Evolutionary conservation across 306 rosid genomes (phyloP).

Genomic region (Lagenaria siceraria): DNA sequence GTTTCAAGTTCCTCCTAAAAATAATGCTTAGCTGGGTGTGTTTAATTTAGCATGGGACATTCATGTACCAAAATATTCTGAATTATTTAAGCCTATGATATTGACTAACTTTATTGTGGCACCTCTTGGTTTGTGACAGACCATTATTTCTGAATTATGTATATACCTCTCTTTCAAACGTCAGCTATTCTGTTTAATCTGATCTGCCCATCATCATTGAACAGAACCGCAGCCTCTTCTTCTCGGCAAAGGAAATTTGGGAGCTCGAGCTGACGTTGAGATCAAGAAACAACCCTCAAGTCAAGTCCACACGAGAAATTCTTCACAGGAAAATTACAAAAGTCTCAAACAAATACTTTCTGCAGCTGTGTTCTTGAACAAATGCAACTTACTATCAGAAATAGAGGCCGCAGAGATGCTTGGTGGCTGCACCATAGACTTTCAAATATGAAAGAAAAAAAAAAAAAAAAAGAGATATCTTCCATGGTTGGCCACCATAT

Average conservation of each 20-base stretch:
- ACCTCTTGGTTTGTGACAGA: background rate
- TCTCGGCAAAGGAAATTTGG: constrained; percentile 12
- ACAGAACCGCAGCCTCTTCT: constrained; percentile 18
- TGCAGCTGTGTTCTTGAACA: constrained; percentile 22
- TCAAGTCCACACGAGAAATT: constrained; percentile 9
- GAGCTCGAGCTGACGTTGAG: constrained; percentile 16
- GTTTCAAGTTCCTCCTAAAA: too few species aligned
- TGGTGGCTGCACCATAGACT: constrained; percentile 57
- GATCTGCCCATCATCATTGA: background rate
- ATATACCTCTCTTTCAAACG: background rate
- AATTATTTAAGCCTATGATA: background rate
- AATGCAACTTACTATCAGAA: constrained; percentile 19
- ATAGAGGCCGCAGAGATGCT: constrained; percentile 47
- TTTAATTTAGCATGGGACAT: background rate
- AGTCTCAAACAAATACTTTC: constrained; percentile 32
- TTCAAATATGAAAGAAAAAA: constrained; percentile 28
- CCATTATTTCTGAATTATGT: background rate
- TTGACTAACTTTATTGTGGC: background rate
- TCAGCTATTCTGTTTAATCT: background rate
- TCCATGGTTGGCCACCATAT: background rate
- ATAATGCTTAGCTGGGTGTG: too few species aligned
- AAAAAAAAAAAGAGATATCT: background rate
- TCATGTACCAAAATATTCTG: background rate
- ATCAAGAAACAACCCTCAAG: constrained; percentile 20
- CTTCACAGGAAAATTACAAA: constrained; percentile 28